phyloP scores from a whole-genome alignment of 2,329 filamentous ascomycete species.

The Neofusicoccum ribis region DNA sequence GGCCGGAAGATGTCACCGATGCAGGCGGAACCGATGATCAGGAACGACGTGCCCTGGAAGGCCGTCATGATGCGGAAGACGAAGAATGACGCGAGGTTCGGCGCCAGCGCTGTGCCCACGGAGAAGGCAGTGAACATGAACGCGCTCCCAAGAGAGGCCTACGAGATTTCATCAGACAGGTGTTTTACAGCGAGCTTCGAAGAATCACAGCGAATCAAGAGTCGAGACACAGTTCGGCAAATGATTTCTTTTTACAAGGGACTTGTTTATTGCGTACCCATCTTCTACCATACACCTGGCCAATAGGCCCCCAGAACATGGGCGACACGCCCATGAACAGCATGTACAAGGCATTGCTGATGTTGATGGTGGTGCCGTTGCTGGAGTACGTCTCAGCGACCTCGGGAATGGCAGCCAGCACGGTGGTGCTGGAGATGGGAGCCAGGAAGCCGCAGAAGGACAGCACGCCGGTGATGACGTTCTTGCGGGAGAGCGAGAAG shows the following conservation, averaged over 20 bases:
- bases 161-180: slow-evolving; percentile 3
- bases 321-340: slow-evolving; percentile 68
- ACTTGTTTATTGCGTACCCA: slow-evolving; percentile 40
- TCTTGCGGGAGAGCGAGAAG: slow-evolving; percentile 63
- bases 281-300: slow-evolving; percentile 49
- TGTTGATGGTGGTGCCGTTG: slow-evolving; percentile 68
- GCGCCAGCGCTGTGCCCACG: slow-evolving; percentile 70
- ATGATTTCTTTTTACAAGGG: not conserved
- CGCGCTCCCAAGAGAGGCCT: slow-evolving; percentile 62
- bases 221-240: not conserved
- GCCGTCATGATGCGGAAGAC: slow-evolving; percentile 73
- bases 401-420: slow-evolving; percentile 73
- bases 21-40: slow-evolving; percentile 69
- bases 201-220: not conserved
- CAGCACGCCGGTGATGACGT: slow-evolving; percentile 66
- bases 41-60: slow-evolving; percentile 72
- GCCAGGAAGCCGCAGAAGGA: slow-evolving; percentile 76
- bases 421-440: slow-evolving; percentile 71
- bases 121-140: slow-evolving; percentile 67
- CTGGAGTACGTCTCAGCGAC: slow-evolving; percentile 66
- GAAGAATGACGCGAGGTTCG: slow-evolving; percentile 70
- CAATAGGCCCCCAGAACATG: slow-evolving; percentile 71
- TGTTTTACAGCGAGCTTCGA: not conserved
- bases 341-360: slow-evolving; percentile 75
- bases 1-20: slow-evolving; percentile 58